Conservation (phyloP, 495 filamentous ascomycete species). For the Aspergillus affinis region DNA sequence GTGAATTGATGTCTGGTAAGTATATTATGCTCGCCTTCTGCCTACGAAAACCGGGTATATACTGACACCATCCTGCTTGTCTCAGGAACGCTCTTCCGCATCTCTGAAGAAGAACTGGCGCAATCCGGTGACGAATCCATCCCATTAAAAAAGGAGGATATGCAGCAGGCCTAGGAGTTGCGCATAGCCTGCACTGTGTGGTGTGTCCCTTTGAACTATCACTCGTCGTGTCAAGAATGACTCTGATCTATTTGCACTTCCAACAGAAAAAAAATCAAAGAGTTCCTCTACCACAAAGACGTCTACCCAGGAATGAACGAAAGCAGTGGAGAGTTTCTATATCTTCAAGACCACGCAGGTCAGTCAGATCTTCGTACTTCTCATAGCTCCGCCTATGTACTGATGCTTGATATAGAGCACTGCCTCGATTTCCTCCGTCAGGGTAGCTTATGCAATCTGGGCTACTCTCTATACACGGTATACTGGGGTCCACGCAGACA, state of each 20-base stretch:
- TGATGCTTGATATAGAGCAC: neutral
- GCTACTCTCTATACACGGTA: neutral
- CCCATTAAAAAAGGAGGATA: neutral
- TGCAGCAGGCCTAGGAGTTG: neutral
- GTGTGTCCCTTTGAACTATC: neutral
- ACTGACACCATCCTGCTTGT: neutral
- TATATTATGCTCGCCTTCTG: neutral
- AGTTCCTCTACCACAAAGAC: neutral
- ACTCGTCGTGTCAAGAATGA: no score
- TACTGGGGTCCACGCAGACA: neutral
- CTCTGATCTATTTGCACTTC: neutral
- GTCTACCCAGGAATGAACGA: neutral
- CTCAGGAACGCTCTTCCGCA: neutral
- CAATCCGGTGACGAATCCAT: neutral
- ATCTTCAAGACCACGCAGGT: neutral
- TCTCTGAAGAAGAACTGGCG: neutral
- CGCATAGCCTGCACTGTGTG: neutral
- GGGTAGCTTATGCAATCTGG: neutral
- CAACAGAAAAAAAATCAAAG: neutral
- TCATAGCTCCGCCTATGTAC: neutral
- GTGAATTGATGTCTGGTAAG: neutral
- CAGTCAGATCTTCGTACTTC: neutral
- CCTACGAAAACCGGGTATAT: neutral
- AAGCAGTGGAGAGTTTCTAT: neutral
- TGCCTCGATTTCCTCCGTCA: neutral